Conservation (phyloP, 2,329 filamentous ascomycete species). For the Paracorniculantispora psalliotae region DNA sequence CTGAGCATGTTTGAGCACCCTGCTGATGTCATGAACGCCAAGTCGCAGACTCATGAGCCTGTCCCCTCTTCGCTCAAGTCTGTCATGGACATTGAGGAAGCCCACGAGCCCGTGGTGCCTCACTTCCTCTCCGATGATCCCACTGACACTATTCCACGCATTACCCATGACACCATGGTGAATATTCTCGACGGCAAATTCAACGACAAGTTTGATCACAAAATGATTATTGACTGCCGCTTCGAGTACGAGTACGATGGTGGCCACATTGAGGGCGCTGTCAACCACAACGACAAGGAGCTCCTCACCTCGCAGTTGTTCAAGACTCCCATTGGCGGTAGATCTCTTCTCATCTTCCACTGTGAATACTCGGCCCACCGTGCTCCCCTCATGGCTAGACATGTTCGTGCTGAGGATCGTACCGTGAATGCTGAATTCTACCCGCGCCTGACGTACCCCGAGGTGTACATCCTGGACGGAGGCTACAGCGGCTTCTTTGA, state of each 20-base stretch:
- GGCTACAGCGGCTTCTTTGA: slow-evolving; percentile 93
- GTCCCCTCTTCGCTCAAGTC: slow-evolving; percentile 53
- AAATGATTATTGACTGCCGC: slow-evolving; percentile 89
- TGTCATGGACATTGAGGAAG: slow-evolving; percentile 79
- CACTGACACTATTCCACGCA: slow-evolving; percentile 82
- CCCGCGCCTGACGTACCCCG: slow-evolving; percentile 85
- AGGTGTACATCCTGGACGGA: slow-evolving; percentile 94
- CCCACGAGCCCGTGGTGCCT: slow-evolving; percentile 69
- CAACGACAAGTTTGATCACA: slow-evolving; percentile 68
- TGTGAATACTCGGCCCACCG: slow-evolving; percentile 98
- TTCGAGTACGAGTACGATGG: slow-evolving; percentile 99
- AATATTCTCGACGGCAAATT: slow-evolving; percentile 85
- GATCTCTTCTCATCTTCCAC: slow-evolving; percentile 84
- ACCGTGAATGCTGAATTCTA: slow-evolving; percentile 80
- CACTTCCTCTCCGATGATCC: slow-evolving; percentile 78
- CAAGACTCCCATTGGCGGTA: slow-evolving; percentile 57
- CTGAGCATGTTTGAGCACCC: slow-evolving; percentile 97
- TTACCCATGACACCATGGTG: slow-evolving; percentile 74
- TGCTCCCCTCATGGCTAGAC: slow-evolving; percentile 92
- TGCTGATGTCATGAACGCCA: slow-evolving; percentile 78
- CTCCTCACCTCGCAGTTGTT: slow-evolving; percentile 76
- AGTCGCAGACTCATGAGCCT: slow-evolving; percentile 52
- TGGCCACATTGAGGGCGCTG: slow-evolving; percentile 85
- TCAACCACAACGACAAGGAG: slow-evolving; percentile 98
- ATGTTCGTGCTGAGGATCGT: slow-evolving; percentile 84